Conservation (phyloP, 106 monocot genomes). For the Gastrodia elata region DNA sequence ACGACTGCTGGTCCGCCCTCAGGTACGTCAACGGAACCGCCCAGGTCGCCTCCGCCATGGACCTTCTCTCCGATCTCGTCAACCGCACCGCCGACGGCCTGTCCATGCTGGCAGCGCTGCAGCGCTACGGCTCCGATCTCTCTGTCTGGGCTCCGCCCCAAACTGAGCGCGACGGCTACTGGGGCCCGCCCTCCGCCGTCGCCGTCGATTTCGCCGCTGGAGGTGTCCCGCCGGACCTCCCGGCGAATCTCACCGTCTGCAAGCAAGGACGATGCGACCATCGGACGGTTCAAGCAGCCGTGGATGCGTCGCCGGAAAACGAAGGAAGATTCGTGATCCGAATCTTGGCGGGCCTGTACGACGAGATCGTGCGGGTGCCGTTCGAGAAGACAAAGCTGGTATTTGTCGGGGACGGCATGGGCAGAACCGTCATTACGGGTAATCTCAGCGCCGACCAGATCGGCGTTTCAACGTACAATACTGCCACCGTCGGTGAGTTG, state of each 20-base stretch:
- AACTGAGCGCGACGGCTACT: slow-evolving; percentile 82
- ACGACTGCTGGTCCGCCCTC: slow-evolving; percentile 67
- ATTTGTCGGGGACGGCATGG: slow-evolving; percentile 71
- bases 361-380: slow-evolving; percentile 58
- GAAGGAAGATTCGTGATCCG: slow-evolving; percentile 37
- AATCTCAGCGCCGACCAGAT: slow-evolving; percentile 27
- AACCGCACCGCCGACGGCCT: slow-evolving; percentile 50
- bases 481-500: slow-evolving; percentile 59
- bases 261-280: slow-evolving; percentile 22
- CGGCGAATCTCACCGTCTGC: slow-evolving; percentile 35
- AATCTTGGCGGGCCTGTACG: slow-evolving; percentile 57
- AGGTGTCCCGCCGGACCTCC: slow-evolving; percentile 4
- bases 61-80: slow-evolving; percentile 26
- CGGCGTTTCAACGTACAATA: slow-evolving; percentile 60
- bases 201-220: not conserved
- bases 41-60: slow-evolving; percentile 44
- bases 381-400: slow-evolving; percentile 62
- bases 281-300: slow-evolving; percentile 61
- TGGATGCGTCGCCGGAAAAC: slow-evolving; percentile 46
- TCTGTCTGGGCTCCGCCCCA: slow-evolving; percentile 56
- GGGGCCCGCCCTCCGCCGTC: slow-evolving; percentile 13
- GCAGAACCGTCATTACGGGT: slow-evolving; percentile 68
- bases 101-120: slow-evolving; percentile 51
- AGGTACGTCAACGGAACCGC: slow-evolving; percentile 54
- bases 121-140: slow-evolving; percentile 52